Evolutionary conservation across 2,329 filamentous ascomycete species (phyloP), one percentile per base, ranked within the genome.

Genomic region (Cytospora piceae): DNA sequence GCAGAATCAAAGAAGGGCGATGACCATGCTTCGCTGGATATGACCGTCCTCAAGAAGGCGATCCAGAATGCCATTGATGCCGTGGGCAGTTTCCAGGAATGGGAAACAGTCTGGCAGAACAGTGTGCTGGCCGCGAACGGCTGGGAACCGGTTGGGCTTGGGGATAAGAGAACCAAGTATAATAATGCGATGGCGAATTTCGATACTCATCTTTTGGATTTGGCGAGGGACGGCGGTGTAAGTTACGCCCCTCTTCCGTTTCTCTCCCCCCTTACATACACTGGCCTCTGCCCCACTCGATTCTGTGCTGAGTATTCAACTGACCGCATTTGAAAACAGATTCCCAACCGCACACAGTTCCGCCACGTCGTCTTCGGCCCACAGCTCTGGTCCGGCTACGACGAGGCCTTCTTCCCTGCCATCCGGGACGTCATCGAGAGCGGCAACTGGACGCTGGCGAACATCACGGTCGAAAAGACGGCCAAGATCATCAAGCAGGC

Each of bases 351-450:
- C 69, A 91, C 91, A 6, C 95, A 98, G 78, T 99, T 93, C 83
- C 97, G 96, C 77, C 95, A 97, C 77, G 85, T 96, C 73, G 80
- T 99, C 64, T 96, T 94, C 74, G 94, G 91, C 1, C 95, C 95
- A 0, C 87, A 92, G 73, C 81, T 87, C 3, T 94, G 92, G 90
- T 89, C 88, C 39, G 87, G 85, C 46, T 85, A 89, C 70, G 85
- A 90, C 37, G 85, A 85, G 64, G 85, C 85, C 0, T 86, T 86
- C 68, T 96, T 96, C 78, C 94, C 94, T 0, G 90, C 89, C n/a
- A 90, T 97, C 64, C 85, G 92, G 64, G 94, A 97, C 73, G 88
- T 90, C 11, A 82, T 97, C 51, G 86, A 91, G 68, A 84, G 82
- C 4, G 85, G 85, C 31, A 86, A 96, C 71, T 94, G 90, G 90